Base-by-base conservation (phyloP, 129 eudicot genomes). In the Mikania micrantha region DNA sequence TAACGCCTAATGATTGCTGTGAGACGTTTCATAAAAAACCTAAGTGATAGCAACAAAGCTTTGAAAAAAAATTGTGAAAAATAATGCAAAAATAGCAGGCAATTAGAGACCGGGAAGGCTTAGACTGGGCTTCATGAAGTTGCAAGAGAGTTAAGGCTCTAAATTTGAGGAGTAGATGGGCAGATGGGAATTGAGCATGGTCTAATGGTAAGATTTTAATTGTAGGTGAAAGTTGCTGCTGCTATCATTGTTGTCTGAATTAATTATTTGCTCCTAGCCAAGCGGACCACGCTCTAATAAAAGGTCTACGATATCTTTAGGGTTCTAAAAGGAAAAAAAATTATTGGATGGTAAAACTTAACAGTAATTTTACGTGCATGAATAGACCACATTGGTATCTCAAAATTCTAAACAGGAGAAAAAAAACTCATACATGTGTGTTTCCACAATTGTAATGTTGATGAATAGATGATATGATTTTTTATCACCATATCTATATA, bases 311-410 rank as follows among this genome's bases (percentile, higher is more conserved):
- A 11, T 64, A 39, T 40, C 32, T 9, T 25, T 34, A 22, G 25
- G 16, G 16, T 39, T 34, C 42, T 63, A 35, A 64, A 13, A n/a
- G 67, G 24, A 42, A 11, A 15, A 32, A 36, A 64, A 27, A 64
- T 24, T 53, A n/a, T 64, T 41, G 53, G 40, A 64, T 42, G 20
- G 69, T 19, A 40, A 62, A 25, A 12, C 24, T 38, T 20, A 15
- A 41, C 24, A 53, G 69, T 64, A 39, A 64, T 64, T 22, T 50
- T 50, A 21, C 22, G 53, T 40, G 35, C 69, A 64, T 64, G 50
- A 19, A 42, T 64, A 39, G 69, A 40, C 28, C 12, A 35, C 67
- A 13, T 8, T 6, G 5, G 29, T 63, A 35, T 12, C 20, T 38
- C 36, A 10, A 29, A 38, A 20, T 39, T 24, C 52, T 63, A 38